These are phyloP conservation scores for Vaccinium vitisidaea DNA, from an alignment of 148 eudicot genomes.

Conservation along the genomic window DNA sequence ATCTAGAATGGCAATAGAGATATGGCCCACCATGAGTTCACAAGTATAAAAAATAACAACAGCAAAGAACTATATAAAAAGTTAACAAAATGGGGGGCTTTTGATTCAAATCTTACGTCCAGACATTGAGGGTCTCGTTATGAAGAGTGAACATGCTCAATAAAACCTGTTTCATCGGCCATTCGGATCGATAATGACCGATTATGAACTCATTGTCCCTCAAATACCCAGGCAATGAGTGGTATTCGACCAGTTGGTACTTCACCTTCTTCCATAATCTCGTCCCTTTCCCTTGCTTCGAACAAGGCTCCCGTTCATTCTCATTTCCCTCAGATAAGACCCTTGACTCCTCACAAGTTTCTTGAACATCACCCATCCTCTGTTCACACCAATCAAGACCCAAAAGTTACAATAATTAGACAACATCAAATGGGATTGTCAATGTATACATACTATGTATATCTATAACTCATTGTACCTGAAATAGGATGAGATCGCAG, in stretches of 20 bases:
- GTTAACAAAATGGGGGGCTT: neutral
- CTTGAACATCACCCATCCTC: constrained; percentile 18
- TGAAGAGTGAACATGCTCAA: constrained; percentile 79
- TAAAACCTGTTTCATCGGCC: constrained; percentile 77
- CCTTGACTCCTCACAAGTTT: constrained; percentile 4
- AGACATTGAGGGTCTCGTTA: constrained; percentile 91
- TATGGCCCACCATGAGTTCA: constrained; percentile 7
- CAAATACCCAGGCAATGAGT: constrained; percentile 70
- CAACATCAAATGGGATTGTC: neutral
- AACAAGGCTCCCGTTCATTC: neutral
- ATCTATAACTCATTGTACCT: neutral
- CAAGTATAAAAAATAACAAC: neutral
- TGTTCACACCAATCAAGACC: neutral
- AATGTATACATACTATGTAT: neutral
- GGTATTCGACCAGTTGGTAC: constrained; percentile 82
- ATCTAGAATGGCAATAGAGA: neutral
- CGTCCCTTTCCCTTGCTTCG: constrained; percentile 58
- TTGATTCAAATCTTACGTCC: constrained; percentile 66
- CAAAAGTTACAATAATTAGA: neutral
- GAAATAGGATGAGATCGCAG: neutral
- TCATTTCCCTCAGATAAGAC: constrained; percentile 2
- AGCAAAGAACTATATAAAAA: neutral
- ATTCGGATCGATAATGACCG: constrained; percentile 75
- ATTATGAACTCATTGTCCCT: constrained; percentile 83
- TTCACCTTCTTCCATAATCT: constrained; percentile 81